Evolutionary conservation across 2,329 filamentous ascomycete species (phyloP).

Genomic region (Delphinella strobiligena): DNA sequence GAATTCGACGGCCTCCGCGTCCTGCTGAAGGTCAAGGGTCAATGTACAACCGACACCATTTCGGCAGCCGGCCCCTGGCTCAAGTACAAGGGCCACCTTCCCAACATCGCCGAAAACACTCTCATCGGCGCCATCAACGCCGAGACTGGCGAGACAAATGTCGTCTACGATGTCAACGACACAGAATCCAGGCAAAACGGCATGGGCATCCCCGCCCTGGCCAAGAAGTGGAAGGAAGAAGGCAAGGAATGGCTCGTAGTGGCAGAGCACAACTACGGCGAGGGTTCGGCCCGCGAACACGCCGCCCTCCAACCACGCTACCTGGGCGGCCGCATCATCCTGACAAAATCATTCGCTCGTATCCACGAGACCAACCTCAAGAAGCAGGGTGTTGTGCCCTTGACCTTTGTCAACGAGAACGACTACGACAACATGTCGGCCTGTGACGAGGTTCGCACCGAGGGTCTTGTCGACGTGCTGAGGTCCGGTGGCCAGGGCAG

Average conservation of each 20-base stretch:
- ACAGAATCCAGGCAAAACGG: conserved; percentile 34
- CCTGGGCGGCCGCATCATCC: conserved; percentile 71
- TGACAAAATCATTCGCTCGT: conserved; percentile 77
- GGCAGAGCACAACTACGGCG: conserved; percentile 94
- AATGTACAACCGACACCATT: conserved; percentile 98
- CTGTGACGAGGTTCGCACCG: conserved; percentile 70
- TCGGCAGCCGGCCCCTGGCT: conserved; percentile 94
- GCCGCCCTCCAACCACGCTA: conserved; percentile 85
- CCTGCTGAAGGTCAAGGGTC: conserved; percentile 90
- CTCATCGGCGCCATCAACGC: conserved; percentile 91
- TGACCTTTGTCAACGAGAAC: conserved; percentile 77
- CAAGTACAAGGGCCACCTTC: conserved; percentile 97
- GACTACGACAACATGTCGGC: conserved; percentile 80
- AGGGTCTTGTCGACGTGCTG: conserved; percentile 75
- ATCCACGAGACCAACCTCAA: conserved; percentile 95
- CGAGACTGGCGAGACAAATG: conserved; percentile 84
- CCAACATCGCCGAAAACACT: conserved; percentile 96
- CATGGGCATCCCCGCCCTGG: conserved; percentile 72
- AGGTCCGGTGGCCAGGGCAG: conserved; percentile 64
- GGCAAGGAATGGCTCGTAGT: conserved; percentile 81
- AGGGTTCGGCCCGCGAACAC: conserved; percentile 80
- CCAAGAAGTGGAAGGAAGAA: conserved; percentile 65
- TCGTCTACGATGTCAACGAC: conserved; percentile 77
- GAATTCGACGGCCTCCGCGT: conserved; percentile 72
- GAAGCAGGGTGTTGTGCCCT: conserved; percentile 91